A percentile compares a stretch with the other conserved stretches of the same genome.
These are phyloP conservation scores for Fraxinus baroniana DNA, from an alignment of 305 asterid genomes.

Conservation along the genomic window DNA sequence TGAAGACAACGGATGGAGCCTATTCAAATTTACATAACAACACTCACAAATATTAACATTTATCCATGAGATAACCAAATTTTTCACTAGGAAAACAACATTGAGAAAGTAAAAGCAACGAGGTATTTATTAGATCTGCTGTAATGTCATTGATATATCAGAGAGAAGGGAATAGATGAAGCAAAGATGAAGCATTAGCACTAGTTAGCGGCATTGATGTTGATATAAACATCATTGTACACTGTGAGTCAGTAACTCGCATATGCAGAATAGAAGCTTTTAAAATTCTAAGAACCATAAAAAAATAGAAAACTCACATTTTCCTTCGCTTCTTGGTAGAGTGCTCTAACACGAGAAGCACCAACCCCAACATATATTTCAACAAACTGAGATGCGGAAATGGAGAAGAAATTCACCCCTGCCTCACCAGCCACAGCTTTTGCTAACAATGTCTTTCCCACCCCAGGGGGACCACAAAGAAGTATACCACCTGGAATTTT, in stretches of 20 bases:
- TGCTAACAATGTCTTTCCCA: constrained; percentile 94
- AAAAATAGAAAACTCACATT: constrained; percentile 54
- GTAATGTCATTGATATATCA: neutral
- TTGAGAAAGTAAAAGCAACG: constrained; percentile 4
- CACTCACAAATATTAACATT: constrained; percentile 2
- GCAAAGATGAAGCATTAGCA: neutral
- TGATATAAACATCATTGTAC: neutral
- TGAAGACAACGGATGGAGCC: constrained; percentile 99
- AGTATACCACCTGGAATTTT: constrained; percentile 83
- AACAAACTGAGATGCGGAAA: constrained; percentile 97
- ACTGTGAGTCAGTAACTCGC: neutral
- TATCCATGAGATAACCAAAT: neutral
- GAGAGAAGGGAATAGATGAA: neutral
- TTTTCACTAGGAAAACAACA: constrained; percentile 1
- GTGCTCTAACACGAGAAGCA: constrained; percentile 97
- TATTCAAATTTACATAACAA: constrained; percentile 28
- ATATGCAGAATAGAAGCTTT: neutral
- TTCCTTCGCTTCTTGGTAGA: constrained; percentile 93
- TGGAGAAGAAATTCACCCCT: constrained; percentile 97
- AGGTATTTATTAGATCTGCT: neutral
- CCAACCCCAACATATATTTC: constrained; percentile 99
- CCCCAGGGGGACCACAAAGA: constrained; percentile 99
- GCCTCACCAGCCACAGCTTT: constrained; percentile 99
- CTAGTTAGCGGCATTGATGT: neutral
- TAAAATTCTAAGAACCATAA: constrained; percentile 3